Conservation (phyloP, 2,329 filamentous ascomycete genomes). For the Colletotrichum agaves region DNA sequence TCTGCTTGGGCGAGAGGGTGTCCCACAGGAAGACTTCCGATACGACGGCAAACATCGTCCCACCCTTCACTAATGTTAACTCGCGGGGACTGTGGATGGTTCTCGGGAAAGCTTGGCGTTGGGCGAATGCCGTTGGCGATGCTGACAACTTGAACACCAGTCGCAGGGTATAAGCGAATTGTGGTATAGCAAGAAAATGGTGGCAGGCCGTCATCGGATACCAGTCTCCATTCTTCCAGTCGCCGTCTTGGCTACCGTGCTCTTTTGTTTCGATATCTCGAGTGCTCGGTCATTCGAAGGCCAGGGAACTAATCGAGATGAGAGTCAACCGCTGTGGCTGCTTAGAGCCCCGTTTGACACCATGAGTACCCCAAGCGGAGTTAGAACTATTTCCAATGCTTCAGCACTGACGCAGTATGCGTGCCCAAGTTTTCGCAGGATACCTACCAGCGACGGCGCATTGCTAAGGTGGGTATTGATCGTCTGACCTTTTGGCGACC, state of each 20-base stretch:
- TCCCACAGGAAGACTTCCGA: constrained; percentile 35
- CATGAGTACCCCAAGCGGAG: not conserved
- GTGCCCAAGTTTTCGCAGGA: too few relatives aligned
- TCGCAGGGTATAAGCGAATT: not conserved
- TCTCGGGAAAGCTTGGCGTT: constrained; percentile 34
- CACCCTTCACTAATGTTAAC: constrained; percentile 24
- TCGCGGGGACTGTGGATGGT: constrained; percentile 18
- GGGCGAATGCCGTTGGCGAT: not conserved
- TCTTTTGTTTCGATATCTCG: not conserved
- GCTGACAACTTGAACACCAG: not conserved
- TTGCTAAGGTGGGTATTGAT: not conserved
- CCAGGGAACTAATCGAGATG: not conserved
- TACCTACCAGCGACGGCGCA: too few relatives aligned
- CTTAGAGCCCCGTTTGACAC: not conserved
- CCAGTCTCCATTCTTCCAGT: too few relatives aligned
- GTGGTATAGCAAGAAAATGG: constrained; percentile 9
- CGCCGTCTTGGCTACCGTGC: constrained; percentile 10
- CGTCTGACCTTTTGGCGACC: not conserved
- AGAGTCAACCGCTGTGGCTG: not conserved
- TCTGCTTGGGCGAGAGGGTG: constrained; percentile 8
- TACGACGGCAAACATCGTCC: constrained; percentile 24
- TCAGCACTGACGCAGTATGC: not conserved
- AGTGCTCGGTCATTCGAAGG: not conserved
- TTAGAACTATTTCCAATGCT: not conserved
- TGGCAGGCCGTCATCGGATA: not conserved